phyloP scores from a whole-genome alignment of 352 stramenopile genomes.

The Pythium aristosporum region DNA sequence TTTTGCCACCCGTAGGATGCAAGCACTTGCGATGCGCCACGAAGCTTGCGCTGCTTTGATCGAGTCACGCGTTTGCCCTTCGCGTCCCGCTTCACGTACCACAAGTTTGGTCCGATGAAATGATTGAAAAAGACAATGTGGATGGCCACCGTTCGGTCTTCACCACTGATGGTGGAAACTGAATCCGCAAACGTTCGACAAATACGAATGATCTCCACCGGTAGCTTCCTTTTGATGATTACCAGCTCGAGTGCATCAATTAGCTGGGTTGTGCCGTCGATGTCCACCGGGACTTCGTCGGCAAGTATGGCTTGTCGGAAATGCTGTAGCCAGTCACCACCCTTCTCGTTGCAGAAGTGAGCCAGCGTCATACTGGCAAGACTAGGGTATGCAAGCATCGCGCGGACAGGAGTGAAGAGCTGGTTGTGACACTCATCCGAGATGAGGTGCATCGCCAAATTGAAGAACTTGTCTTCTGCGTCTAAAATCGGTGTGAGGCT shows the following conservation, averaged over 20 bases:
- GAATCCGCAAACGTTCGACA: slow-evolving; percentile 2
- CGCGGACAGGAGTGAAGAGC: neutral
- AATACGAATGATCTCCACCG: neutral
- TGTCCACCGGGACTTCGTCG: neutral
- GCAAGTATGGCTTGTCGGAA: neutral
- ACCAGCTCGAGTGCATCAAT: neutral
- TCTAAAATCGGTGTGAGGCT: slow-evolving; percentile 6
- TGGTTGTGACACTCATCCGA: slow-evolving; percentile 28
- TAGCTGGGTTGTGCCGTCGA: neutral
- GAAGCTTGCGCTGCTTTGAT: slow-evolving; percentile 4
- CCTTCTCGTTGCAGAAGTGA: slow-evolving; percentile 5
- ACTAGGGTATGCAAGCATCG: slow-evolving; percentile 36
- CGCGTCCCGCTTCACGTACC: slow-evolving; percentile 23
- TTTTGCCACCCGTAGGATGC: neutral
- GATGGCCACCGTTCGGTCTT: slow-evolving; percentile 12
- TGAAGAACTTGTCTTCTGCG: neutral
- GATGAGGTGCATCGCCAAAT: slow-evolving; percentile 53
- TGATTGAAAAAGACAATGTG: slow-evolving; percentile 81
- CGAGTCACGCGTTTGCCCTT: neutral
- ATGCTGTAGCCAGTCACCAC: neutral
- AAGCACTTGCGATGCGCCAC: neutral
- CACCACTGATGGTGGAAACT: neutral
- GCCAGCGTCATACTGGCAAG: slow-evolving; percentile 31
- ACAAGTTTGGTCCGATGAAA: slow-evolving; percentile 51
- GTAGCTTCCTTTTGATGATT: neutral